A percentile compares a stretch with the other conserved stretches of the same genome.
Evolutionary conservation across 495 filamentous ascomycete species (phyloP).

Genomic region (Diplogelasinospora grovesii): DNA sequence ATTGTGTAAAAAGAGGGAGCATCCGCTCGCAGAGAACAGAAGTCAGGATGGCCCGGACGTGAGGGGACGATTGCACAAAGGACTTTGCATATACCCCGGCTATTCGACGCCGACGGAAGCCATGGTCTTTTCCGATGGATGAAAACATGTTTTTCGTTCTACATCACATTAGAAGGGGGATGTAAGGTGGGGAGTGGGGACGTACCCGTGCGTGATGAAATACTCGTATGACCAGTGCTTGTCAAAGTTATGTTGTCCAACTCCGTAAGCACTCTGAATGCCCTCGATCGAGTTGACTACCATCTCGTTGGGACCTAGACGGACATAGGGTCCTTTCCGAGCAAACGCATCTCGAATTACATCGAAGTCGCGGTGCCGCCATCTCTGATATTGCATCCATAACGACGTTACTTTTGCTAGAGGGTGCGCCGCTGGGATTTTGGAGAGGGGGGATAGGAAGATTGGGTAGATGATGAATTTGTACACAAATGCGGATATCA

Average conservation of each 20-base stretch:
- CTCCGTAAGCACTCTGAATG: not conserved
- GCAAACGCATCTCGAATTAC: not conserved
- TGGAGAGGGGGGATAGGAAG: not conserved
- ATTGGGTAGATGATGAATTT: not conserved
- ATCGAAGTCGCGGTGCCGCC: not conserved
- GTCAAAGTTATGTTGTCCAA: not conserved
- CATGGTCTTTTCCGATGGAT: not conserved
- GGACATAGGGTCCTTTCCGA: not conserved
- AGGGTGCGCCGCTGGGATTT: not conserved
- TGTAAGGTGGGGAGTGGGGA: not conserved
- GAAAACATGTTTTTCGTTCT: slow-evolving; percentile 1
- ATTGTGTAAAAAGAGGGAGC: not conserved
- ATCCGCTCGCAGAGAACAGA: not conserved
- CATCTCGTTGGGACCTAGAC: not conserved
- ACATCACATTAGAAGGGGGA: not conserved
- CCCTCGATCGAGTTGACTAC: not conserved
- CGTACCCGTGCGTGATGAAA: not conserved
- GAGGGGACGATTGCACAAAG: not conserved
- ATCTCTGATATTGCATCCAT: not conserved
- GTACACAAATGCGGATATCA: not conserved
- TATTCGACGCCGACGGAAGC: not conserved
- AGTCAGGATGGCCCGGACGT: not conserved
- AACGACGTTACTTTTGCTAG: not conserved
- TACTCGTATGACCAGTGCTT: not conserved
- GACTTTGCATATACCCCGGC: not conserved